Conservation (phyloP, 2,329 filamentous ascomycete species). For the Xylariaceae sp. region DNA sequence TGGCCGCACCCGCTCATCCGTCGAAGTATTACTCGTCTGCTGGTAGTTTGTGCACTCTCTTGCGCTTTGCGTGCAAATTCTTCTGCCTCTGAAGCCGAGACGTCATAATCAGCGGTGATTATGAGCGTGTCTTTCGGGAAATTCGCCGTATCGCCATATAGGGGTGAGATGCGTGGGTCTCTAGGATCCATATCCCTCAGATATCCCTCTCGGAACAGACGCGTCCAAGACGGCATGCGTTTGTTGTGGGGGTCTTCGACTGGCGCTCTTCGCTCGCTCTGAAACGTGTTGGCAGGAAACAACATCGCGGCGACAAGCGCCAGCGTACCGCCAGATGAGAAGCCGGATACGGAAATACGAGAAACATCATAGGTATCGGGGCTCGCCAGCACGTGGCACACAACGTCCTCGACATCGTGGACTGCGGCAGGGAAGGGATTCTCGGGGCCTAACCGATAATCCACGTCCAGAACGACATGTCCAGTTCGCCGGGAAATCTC, state of each 20-base stretch:
- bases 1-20: slow-evolving; percentile 13
- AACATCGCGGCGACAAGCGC: slow-evolving; percentile 34
- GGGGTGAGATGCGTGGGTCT: slow-evolving; percentile 36
- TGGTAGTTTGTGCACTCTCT: slow-evolving; percentile 5
- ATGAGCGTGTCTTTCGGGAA: slow-evolving; percentile 26
- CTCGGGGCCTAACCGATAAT: slow-evolving; percentile 39
- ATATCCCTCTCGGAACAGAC: slow-evolving; percentile 36
- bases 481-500: slow-evolving; percentile 30
- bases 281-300: slow-evolving; percentile 43
- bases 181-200: slow-evolving; percentile 26
- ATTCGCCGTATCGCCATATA: slow-evolving; percentile 24
- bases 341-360: slow-evolving; percentile 43
- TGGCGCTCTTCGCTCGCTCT: slow-evolving; percentile 37
- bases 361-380: slow-evolving; percentile 11
- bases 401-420: slow-evolving; percentile 37
- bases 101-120: slow-evolving; percentile 36
- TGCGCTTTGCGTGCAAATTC: slow-evolving; percentile 28
- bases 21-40: slow-evolving; percentile 25
- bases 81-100: slow-evolving; percentile 35
- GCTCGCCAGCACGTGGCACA: slow-evolving; percentile 18
- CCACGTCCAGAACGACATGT: slow-evolving; percentile 17
- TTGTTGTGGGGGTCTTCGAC: slow-evolving; percentile 20
- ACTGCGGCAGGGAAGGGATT: slow-evolving; percentile 36
- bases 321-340: slow-evolving; percentile 45
- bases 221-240: slow-evolving; percentile 7